Conservation (phyloP, 495 filamentous ascomycete species). For the Elasticomyces elasticus region DNA sequence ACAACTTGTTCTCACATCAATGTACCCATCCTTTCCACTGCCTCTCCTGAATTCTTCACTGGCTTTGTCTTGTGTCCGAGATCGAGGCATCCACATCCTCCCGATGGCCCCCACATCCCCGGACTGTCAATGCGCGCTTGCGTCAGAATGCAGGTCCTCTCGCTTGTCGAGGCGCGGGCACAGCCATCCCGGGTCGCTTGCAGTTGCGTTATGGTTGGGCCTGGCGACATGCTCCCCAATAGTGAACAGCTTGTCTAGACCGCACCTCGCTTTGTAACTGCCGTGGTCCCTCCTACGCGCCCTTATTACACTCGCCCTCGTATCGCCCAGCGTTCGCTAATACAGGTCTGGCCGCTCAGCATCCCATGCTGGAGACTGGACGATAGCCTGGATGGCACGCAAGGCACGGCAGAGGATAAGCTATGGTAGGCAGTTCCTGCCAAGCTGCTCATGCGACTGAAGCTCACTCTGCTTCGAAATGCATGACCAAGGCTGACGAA, state of each 20-base stretch:
- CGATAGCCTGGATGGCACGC: slow-evolving; percentile 30
- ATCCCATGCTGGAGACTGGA: not conserved
- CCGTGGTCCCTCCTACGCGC: no score
- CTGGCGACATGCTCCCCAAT: not conserved
- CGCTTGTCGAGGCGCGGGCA: not conserved
- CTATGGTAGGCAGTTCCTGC: slow-evolving; percentile 51
- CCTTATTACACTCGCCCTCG: no score
- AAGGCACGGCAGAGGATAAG: slow-evolving; percentile 39
- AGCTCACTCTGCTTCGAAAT: not conserved
- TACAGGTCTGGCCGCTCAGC: no score
- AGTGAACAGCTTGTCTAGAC: not conserved
- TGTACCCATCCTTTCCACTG: not conserved
- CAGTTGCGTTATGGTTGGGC: no score
- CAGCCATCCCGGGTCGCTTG: not conserved
- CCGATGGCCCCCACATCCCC: not conserved
- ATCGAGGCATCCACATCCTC: no score
- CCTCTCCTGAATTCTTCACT: no score
- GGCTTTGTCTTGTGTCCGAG: no score
- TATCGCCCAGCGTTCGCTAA: no score
- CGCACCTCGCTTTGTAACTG: not conserved
- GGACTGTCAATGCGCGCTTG: not conserved
- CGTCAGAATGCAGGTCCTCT: not conserved
- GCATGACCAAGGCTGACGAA: not conserved
- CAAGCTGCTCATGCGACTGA: no score
- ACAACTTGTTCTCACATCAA: not conserved